Base-by-base conservation (phyloP, 495 filamentous ascomycete genomes). In the Pseudoneurospora amorphoporcata region DNA sequence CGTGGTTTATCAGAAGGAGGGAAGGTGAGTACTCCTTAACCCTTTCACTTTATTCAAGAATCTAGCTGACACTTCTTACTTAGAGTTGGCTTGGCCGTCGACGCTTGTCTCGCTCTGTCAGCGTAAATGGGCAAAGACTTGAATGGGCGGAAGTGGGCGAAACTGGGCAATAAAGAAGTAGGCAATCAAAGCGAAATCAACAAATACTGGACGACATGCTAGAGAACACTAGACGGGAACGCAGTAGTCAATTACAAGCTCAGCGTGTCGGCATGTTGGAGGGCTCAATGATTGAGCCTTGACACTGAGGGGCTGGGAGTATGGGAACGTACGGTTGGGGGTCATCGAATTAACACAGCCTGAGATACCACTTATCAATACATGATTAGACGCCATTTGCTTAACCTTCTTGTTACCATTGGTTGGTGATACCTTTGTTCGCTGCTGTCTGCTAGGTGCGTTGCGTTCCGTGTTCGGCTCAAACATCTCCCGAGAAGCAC, bases 1-100 rank as follows among this genome's bases (percentile, higher is more conserved):
- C 83, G 94, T 98, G 71, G 94, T 97, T 29, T 88, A 93, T 80
- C 87, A 92, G 83, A 96, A 98, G 81, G 90, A 97, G 80, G 94
- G 94, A 76, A 89, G 93, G 93, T 94, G 79, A 84, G 92, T 86
- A 40, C 37, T 69, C 17, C 39, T 68, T n/a, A 19, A n/a, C 23
- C 68, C 7, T 14, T 70, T 39, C 71, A 41, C 38, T 16, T 8
- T 47, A 45, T 37, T 8, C 72, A 40, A 71, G 47, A 72, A 29
- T 72, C 71, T 75, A 78, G 74, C 78, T 77, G 16, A 78, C 47
- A 72, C 43, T 74, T 32, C 23, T 73, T 16, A 68, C 39, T 41
- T 75, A 96, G 94, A 81, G 92, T 97, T 75, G 94, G 94, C 35
- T 84, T 94, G 45, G 94, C 94, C 4, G 94, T 97, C 17, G 94